Evolutionary conservation across 1,139 yeast genomes (phyloP).

Genomic region (Petasospora fabianii): DNA sequence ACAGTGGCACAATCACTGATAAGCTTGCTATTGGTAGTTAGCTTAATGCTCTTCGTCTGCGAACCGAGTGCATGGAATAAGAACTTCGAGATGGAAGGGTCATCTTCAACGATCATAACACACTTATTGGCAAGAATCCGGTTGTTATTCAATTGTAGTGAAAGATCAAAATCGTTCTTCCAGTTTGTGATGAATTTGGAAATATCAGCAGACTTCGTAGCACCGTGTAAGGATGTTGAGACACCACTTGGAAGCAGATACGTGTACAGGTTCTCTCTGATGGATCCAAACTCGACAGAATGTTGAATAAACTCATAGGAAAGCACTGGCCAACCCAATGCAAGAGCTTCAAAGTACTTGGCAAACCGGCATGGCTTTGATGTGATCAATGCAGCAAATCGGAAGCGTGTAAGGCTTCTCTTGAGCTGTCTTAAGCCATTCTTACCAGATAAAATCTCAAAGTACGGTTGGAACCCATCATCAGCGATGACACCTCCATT

Average conservation of each 20-base stretch:
- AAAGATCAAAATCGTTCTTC: conserved; percentile 28
- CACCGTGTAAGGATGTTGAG: conserved; percentile 16
- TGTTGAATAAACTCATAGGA: conserved; percentile 59
- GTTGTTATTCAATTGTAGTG: conserved; percentile 40
- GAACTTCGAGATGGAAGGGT: conserved; percentile 40
- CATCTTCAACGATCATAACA: conserved; percentile 34
- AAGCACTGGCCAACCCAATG: conserved; percentile 86
- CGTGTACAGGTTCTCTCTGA: conserved; percentile 39
- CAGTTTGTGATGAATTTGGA: conserved; percentile 36
- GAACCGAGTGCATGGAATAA: conserved; percentile 49
- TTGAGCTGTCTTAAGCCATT: conserved; percentile 5
- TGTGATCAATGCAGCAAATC: conserved; percentile 66
- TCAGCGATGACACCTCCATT: conserved; percentile 56
- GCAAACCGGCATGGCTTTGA: conserved; percentile 58
- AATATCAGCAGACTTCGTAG: conserved; percentile 34
- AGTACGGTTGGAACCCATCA: conserved; percentile 40
- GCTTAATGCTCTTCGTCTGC: conserved; percentile 21
- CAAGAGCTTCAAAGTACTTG: conserved; percentile 80
- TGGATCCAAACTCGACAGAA: conserved; percentile 36
- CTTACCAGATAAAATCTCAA: conserved; percentile 11
- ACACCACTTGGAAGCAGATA: conserved; percentile 76
- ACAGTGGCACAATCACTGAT: conserved; percentile 5
- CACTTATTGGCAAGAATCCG: conserved; percentile 32
- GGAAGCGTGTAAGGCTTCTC: conserved; percentile 16
- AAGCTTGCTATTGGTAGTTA: conserved; percentile 16